Percentiles rank a stretch among this genome's conserved stretches.
phyloP scores from a whole-genome alignment of 371 early-diverging fungal species.

The Rhizopus stolonifer region DNA sequence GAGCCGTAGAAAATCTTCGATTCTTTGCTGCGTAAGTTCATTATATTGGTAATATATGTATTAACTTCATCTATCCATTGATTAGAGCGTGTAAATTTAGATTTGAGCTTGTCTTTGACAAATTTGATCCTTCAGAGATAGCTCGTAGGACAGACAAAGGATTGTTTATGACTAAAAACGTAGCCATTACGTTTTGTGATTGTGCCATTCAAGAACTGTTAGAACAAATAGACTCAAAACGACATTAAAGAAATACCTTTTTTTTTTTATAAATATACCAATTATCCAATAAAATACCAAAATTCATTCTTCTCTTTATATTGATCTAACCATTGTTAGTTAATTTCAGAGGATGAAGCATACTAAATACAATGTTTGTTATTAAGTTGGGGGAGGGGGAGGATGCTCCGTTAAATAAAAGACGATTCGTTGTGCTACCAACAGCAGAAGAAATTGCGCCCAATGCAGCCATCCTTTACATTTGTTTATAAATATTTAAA shows the following conservation, averaged over 20 bases:
- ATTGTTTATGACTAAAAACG: constrained; percentile 25
- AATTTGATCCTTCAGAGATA: constrained; percentile 57
- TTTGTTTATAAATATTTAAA: constrained; percentile 23
- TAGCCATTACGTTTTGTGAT: constrained; percentile 27
- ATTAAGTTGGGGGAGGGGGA: background rate
- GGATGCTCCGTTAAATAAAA: constrained; percentile 20
- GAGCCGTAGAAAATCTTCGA: constrained; percentile 62
- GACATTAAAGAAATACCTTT: background rate
- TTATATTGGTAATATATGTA: background rate
- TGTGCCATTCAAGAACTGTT: constrained; percentile 34
- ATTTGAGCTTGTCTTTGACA: constrained; percentile 51
- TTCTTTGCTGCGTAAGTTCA: constrained; percentile 63
- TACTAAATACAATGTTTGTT: no score
- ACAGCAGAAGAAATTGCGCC: background rate
- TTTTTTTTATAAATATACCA: no score
- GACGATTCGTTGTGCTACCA: constrained; percentile 3
- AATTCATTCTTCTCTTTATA: no score
- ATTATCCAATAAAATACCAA: no score
- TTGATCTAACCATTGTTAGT: no score
- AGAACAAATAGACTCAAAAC: constrained; percentile 21
- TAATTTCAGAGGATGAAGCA: no score
- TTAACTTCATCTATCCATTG: no score
- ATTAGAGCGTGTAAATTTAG: constrained; percentile 62
- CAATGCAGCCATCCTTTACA: constrained; percentile 19
- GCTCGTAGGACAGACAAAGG: constrained; percentile 56